Conservation (phyloP, 2,329 filamentous ascomycete genomes). For the Neodidymelliopsis sp. region DNA sequence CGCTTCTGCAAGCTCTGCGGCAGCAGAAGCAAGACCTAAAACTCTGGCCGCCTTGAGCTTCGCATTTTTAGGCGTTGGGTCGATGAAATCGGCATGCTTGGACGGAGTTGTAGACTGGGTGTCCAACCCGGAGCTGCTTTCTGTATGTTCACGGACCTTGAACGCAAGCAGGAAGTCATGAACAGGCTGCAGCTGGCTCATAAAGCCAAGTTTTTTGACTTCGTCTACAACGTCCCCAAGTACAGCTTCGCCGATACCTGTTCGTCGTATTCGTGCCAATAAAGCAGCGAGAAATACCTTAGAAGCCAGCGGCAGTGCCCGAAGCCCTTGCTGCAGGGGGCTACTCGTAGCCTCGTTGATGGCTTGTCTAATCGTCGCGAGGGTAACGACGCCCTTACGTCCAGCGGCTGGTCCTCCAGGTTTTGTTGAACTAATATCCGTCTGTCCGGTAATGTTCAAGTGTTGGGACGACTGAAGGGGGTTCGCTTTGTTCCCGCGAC, state of each 20-base stretch:
- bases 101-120: constrained; percentile 23
- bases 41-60: constrained; percentile 53
- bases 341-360: constrained; percentile 95
- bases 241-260: constrained; percentile 84
- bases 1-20: constrained; percentile 83
- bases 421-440: constrained; percentile 34
- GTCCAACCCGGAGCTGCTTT: constrained; percentile 14
- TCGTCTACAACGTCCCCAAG: constrained; percentile 92
- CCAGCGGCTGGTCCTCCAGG: constrained; percentile 25
- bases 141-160: constrained; percentile 36
- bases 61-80: constrained; percentile 30
- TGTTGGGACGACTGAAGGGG: constrained; percentile 24
- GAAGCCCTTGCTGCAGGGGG: constrained; percentile 87
- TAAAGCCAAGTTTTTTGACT: constrained; percentile 71
- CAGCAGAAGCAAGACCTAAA: constrained; percentile 72
- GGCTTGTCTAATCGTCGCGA: constrained; percentile 89
- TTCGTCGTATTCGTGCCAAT: constrained; percentile 78
- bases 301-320: constrained; percentile 78
- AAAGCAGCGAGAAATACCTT: constrained; percentile 89
- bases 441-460: constrained; percentile 30
- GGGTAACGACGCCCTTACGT: constrained; percentile 73
- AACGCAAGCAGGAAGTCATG: constrained; percentile 65
- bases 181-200: constrained; percentile 67
- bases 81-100: constrained; percentile 25
- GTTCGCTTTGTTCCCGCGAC: constrained; percentile 46